Evolutionary conservation across 306 rosid genomes (phyloP), one percentile per base, ranked within the genome.

Genomic region (Senna tora): DNA sequence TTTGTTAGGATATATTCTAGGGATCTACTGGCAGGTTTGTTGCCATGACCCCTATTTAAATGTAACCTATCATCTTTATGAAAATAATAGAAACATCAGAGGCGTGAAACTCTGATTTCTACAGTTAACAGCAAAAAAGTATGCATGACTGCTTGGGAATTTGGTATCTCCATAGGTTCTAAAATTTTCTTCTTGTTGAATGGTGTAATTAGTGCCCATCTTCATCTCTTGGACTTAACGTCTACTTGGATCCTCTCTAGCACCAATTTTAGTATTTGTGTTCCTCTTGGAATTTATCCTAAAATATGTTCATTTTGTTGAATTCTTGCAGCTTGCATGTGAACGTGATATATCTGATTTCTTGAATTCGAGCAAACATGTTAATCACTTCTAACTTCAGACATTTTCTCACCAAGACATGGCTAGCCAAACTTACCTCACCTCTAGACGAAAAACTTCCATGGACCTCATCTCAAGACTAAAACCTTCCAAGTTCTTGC

Each of bases 281-380:
- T 59, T 50, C 32, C 36, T 33, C 46, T 42, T 46, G n/a, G 57
- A 16, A 6, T 45, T 45, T 30, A 19, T 49, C 30, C 11, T 61
- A 34, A 17, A 67, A 52, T 28, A 22, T 72, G 58, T 47, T 60
- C 61, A 38, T n/a, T 21, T 21, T 73, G 43, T 52, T 46, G 13
- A 72, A 75, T 64, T 77, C 41, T 25, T 78, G 75, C 91, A 90
- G 92, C 58, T 45, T 74, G 69, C 92, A 88, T 95, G 85, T 75
- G 84, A 74, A 58, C 80, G 71, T 80, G 86, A 73, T 65, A 69
- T 45, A 66, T 33, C 20, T 71, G 54, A 66, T 67, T 39, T 5
- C 9, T 75, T 83, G 77, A 81, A 71, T 74, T 62, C 57, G 81
- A 77, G 61, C 21, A 78, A 72, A 43, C 67, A 76, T 76, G 83